Percentiles rank a stretch among this genome's conserved stretches.
These are phyloP conservation scores for Annulohypoxylon bovei DNA, from an alignment of 495 filamentous ascomycete genomes.

Conservation along the genomic window DNA sequence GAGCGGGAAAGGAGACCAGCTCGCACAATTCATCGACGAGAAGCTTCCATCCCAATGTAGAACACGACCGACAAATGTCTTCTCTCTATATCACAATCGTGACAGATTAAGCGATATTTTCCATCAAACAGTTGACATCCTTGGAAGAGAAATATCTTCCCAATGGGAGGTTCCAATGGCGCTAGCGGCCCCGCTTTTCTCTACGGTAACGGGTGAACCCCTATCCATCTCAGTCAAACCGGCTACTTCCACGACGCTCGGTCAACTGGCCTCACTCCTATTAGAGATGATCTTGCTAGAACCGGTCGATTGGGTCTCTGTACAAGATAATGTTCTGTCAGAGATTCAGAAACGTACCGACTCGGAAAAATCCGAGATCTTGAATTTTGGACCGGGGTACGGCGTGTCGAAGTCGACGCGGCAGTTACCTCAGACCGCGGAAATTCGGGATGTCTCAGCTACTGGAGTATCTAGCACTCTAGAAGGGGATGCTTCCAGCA, in stretches of 20 bases:
- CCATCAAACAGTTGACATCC: neutral
- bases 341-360: neutral
- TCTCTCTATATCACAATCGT: neutral
- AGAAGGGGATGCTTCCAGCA: neutral
- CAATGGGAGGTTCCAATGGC: neutral
- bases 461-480: neutral
- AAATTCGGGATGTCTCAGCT: conserved; percentile 1
- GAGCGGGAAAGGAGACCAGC: neutral
- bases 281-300: conserved; percentile 3
- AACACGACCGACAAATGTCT: neutral
- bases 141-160: neutral
- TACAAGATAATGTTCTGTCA: neutral
- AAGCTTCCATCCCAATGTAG: conserved; percentile 2
- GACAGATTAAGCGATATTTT: neutral
- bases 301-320: neutral
- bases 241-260: neutral
- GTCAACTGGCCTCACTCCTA: neutral
- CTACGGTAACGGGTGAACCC: neutral
- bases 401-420: neutral
- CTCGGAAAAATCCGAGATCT: neutral
- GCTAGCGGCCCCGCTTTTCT: neutral
- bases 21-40: neutral
- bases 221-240: neutral
- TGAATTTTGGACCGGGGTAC: neutral
- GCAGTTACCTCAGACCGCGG: neutral